Percentiles rank a stretch among this genome's conserved stretches.
These are phyloP conservation scores for Lanmaoa rubissima DNA, from an alignment of 768 basidiomycete genomes.

Conservation along the genomic window DNA sequence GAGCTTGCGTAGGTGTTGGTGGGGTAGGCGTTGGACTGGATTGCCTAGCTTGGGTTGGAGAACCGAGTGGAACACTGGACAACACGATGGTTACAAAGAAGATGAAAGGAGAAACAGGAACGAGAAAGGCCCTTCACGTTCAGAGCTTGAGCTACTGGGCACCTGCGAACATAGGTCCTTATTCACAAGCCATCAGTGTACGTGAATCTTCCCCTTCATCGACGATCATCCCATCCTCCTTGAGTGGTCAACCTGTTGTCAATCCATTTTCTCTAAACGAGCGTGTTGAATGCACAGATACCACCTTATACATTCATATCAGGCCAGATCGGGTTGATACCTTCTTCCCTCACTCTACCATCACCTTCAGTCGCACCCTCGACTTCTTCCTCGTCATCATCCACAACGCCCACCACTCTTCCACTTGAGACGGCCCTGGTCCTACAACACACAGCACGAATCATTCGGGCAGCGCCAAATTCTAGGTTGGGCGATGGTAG, in stretches of 20 bases:
- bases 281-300: slow-evolving; percentile 43
- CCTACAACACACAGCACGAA: slow-evolving; percentile 75
- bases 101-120: slow-evolving; percentile 29
- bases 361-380: slow-evolving; percentile 36
- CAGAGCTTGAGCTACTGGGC: slow-evolving; percentile 98
- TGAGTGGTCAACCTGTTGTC: not conserved
- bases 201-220: slow-evolving; percentile 24
- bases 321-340: slow-evolving; percentile 92
- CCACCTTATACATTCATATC: slow-evolving; percentile 82
- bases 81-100: slow-evolving; percentile 11
- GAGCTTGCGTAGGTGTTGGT: slow-evolving; percentile 88
- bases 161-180: slow-evolving; percentile 98
- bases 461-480: slow-evolving; percentile 56
- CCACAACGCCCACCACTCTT: slow-evolving; percentile 56
- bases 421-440: slow-evolving; percentile 68
- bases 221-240: not conserved
- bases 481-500: slow-evolving; percentile 34
- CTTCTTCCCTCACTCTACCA: slow-evolving; percentile 69
- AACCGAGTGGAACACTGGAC: slow-evolving; percentile 4
- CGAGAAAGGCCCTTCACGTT: slow-evolving; percentile 81
- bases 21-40: slow-evolving; percentile 66
- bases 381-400: slow-evolving; percentile 33
- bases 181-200: slow-evolving; percentile 90
- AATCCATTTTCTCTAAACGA: not conserved
- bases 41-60: slow-evolving; percentile 62